Evolutionary conservation across 2,329 filamentous ascomycete genomes (phyloP), one percentile per base, ranked within the genome.

Genomic region (Sphaerulina vaccinii): DNA sequence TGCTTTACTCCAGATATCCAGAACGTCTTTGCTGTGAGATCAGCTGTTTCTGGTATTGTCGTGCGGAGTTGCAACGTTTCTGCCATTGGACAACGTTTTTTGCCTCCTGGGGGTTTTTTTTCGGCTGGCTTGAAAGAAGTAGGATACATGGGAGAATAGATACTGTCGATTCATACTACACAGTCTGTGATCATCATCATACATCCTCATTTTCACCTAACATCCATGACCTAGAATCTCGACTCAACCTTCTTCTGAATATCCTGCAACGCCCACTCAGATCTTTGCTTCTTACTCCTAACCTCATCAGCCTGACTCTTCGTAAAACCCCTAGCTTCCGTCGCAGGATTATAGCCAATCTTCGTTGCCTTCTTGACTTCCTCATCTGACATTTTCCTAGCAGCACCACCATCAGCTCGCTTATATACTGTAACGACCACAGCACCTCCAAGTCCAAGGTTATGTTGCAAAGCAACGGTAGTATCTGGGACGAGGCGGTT

Each of bases 281-380:
- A 77, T 60, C 71, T 69, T 36, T 75, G 79, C 72, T 80, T 85
- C 76, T 86, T 89, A 67, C 87, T 85, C 62, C 90, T 82, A 22
- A 83, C 80, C 41, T 73, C 75, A 55, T 85, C 86, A 15, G 77
- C 79, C 75, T 96, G 90, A 59, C 78, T 84, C 54, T 79, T 79
- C 0, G 90, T 95, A 70, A 96, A 93, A 1, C 90, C 90, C 75
- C 85, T 90, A 18, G 92, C 92, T 72, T 88, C 84, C 5, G 90
- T 85, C 1, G 92, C 92, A 21, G 92, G 92, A 69, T 97, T 97
- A 66, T 97, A 96, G 0, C 90, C 90, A n/a, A 95, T 75, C 39
- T 81, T 81, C 41, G 79, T 92, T 51, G 72, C 70, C 75, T 78
- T 81, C 1, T 78, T 87, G 1, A 96, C 80, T 38, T 80, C 78